A percentile compares a stretch with the other conserved stretches of the same genome.
Evolutionary conservation across 371 early-diverging fungal species (phyloP).

Genomic region (Vairimorpha necatrix): DNA sequence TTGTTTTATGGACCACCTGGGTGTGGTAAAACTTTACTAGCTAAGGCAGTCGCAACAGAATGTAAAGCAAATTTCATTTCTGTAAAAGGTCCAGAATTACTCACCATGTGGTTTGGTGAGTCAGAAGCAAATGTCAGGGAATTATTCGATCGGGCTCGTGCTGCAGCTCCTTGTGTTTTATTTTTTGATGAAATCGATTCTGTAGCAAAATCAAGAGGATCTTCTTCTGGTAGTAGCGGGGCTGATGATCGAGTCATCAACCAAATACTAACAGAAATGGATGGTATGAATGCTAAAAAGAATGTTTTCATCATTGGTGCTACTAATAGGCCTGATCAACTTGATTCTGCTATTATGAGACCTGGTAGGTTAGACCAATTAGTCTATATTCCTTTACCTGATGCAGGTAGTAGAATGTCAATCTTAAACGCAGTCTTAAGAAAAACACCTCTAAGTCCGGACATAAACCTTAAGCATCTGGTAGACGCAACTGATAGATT

Average conservation of each 20-base stretch:
- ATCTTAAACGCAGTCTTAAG: conserved; percentile 85
- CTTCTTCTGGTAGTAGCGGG: conserved; percentile 80
- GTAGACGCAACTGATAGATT: conserved; percentile 87
- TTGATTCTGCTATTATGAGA: conserved; percentile 80
- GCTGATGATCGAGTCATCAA: conserved; percentile 86
- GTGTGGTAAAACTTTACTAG: conserved; percentile 97
- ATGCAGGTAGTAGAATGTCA: conserved; percentile 76
- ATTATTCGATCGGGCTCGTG: conserved; percentile 97
- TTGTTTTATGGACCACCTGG: conserved; percentile 99
- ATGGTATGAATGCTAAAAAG: conserved; percentile 99
- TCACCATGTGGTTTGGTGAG: conserved; percentile 99
- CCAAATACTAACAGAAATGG: conserved; percentile 99
- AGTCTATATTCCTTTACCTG: conserved; percentile 69
- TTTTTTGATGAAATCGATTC: conserved; percentile 99
- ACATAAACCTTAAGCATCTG: conserved; percentile 77
- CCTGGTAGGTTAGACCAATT: conserved; percentile 90
- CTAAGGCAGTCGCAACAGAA: conserved; percentile 99
- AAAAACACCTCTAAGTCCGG: conserved; percentile 81
- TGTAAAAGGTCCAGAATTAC: conserved; percentile 96
- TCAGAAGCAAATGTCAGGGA: conserved; percentile 98
- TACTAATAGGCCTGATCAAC: conserved; percentile 91
- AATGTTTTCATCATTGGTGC: conserved; percentile 82
- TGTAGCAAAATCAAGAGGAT: conserved; percentile 90
- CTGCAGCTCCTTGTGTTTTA: conserved; percentile 97
- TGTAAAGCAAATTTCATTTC: conserved; percentile 99